Conservation (phyloP, 1,284 basidiomycete genomes). For the Neotropicomus parvogracilis region DNA sequence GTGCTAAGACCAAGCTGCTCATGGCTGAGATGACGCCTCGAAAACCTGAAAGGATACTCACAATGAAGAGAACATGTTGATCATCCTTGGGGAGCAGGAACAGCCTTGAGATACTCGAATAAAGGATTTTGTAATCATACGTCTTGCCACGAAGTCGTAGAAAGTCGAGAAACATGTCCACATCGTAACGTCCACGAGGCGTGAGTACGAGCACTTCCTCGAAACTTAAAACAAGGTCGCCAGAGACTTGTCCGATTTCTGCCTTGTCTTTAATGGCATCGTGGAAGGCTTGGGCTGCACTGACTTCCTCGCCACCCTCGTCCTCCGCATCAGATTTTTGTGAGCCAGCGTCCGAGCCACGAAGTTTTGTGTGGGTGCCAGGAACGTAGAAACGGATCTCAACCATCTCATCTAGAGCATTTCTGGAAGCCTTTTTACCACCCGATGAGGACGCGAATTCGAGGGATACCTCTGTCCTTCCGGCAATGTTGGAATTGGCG, state of each 20-base stretch:
- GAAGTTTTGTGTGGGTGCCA: slow-evolving; percentile 68
- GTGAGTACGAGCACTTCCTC: slow-evolving; percentile 97
- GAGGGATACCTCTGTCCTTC: slow-evolving; percentile 94
- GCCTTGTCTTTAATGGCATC: slow-evolving; percentile 96
- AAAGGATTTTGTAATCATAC: slow-evolving; percentile 98
- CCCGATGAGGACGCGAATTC: slow-evolving; percentile 72
- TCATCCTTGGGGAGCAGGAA: slow-evolving; percentile 98
- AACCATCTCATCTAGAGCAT: slow-evolving; percentile 80
- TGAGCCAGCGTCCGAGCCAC: slow-evolving; percentile 74
- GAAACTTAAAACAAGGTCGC: slow-evolving; percentile 92
- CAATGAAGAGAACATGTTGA: slow-evolving; percentile 92
- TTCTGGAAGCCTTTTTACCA: slow-evolving; percentile 46
- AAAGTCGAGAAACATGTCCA: slow-evolving; percentile 97
- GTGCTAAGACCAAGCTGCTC: slow-evolving; percentile 80
- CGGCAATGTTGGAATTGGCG: slow-evolving; percentile 97
- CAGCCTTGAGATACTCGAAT: slow-evolving; percentile 83
- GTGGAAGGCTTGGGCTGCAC: slow-evolving; percentile 95
- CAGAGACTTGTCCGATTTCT: slow-evolving; percentile 89
- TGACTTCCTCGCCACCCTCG: slow-evolving; percentile 71
- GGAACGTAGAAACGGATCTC: slow-evolving; percentile 98
- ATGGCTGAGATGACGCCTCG: slow-evolving; percentile 1
- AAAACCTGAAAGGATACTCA: slow-evolving; percentile 39
- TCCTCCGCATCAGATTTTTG: slow-evolving; percentile 70
- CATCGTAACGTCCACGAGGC: slow-evolving; percentile 93
- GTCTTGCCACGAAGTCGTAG: slow-evolving; percentile 94